phyloP scores from a whole-genome alignment of 164 flowering plant species.

The Piper betle region DNA sequence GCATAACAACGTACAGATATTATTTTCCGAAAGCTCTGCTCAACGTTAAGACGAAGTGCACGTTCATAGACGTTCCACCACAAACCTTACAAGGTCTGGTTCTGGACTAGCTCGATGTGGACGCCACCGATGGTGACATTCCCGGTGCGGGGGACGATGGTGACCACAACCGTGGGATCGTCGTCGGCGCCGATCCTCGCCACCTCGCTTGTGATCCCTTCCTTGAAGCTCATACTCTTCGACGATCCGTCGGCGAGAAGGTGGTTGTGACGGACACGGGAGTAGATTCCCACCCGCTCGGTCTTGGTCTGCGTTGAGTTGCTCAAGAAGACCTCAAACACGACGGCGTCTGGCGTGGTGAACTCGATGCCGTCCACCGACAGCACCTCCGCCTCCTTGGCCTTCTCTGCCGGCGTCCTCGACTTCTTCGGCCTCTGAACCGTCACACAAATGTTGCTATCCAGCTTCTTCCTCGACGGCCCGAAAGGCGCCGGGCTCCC shows the following conservation, averaged over 20 bases:
- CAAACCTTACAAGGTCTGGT: neutral
- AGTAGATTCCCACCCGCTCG: neutral
- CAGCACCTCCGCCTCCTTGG: neutral
- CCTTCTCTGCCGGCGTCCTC: conserved; percentile 1
- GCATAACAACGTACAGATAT: too few relatives aligned
- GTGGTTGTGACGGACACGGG: neutral
- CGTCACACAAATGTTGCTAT: neutral
- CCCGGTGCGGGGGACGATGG: conserved; percentile 1
- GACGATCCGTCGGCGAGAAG: neutral
- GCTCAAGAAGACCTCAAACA: conserved; percentile 2
- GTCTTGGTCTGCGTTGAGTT: neutral
- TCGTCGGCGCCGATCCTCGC: conserved; percentile 1
- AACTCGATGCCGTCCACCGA: conserved; percentile 1
- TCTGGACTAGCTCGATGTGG: neutral
- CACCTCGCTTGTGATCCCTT: neutral
- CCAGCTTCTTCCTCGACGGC: conserved; percentile 11
- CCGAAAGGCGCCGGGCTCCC: conserved; percentile 12
- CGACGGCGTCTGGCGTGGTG: neutral
- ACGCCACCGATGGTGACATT: conserved; percentile 1
- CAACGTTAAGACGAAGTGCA: too few relatives aligned
- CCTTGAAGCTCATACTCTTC: neutral
- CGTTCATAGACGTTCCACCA: too few relatives aligned
- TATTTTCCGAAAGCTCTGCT: too few relatives aligned
- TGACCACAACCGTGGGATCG: neutral
- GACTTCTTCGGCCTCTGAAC: neutral